A percentile compares a stretch with the other conserved stretches of the same genome.
These are phyloP conservation scores for Saccharomyces mikatae DNA, from an alignment of 805 yeast genomes.

Conservation along the genomic window DNA sequence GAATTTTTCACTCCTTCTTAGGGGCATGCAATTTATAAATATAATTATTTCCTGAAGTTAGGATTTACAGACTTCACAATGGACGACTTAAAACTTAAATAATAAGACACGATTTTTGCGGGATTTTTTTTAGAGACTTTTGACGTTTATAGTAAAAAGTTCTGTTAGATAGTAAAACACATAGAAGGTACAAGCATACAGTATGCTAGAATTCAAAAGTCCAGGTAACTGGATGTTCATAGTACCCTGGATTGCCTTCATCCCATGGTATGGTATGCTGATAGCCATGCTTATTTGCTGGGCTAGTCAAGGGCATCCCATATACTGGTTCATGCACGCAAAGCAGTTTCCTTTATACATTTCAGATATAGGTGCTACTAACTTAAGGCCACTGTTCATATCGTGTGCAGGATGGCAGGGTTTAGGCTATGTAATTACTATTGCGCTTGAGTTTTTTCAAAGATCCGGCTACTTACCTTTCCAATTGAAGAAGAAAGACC, in stretches of 20 bases:
- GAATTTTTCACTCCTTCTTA: not conserved
- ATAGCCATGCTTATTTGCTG: slow-evolving; percentile 70
- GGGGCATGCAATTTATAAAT: not conserved
- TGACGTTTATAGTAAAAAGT: not conserved
- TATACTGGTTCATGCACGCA: slow-evolving; percentile 46
- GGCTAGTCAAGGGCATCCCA: slow-evolving; percentile 75
- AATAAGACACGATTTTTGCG: slow-evolving; percentile 1
- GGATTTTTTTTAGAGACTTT: not conserved
- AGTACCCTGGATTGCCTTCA: slow-evolving; percentile 57
- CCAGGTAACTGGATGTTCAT: slow-evolving; percentile 40
- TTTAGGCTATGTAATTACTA: slow-evolving; percentile 55
- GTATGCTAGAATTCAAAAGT: slow-evolving; percentile 3
- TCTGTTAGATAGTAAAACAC: not conserved
- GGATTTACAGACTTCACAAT: not conserved
- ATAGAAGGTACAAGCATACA: not conserved
- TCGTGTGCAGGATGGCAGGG: slow-evolving; percentile 73
- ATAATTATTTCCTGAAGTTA: not conserved
- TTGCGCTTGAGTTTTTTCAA: slow-evolving; percentile 54
- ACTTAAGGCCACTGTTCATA: slow-evolving; percentile 76
- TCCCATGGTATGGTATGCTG: slow-evolving; percentile 89
- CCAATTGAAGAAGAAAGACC: slow-evolving; percentile 1
- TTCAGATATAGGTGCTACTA: slow-evolving; percentile 84
- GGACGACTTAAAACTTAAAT: not conserved
- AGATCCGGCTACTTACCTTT: slow-evolving; percentile 43
- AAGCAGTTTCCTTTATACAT: slow-evolving; percentile 56